Base-by-base conservation (phyloP, 768 basidiomycete species). In the Podaxis sp. region DNA sequence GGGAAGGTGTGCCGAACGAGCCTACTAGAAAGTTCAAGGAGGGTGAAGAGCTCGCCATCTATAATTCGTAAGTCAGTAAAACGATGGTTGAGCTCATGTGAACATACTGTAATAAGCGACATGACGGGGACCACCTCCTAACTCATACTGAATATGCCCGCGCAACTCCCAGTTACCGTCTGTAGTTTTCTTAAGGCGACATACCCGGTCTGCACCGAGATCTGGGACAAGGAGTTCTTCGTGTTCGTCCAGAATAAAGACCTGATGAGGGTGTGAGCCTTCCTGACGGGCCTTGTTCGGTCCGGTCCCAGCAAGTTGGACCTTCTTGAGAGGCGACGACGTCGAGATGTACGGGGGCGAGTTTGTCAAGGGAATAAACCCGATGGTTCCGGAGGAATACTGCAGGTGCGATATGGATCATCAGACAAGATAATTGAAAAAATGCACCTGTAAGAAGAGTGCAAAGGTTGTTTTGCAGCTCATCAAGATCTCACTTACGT, bases 261-360 rank as follows among this genome's bases (percentile, higher is more conserved):
- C 83, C 66, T 93, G 89, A 73, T 94, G 93, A 0, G 90, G 89
- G 68, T 95, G 93, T 3, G 91, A 79, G 4, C 75, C 71, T 58
- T 85, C 82, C 69, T 95, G 93, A 36, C 93, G 81, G 18, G 81
- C 80, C 5, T 69, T 66, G 68, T 90, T 79, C 1, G 90, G 90
- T 0, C 92, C 90, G 0, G 77, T 75, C 1, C 82, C 85, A 13
- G 67, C 69, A 50, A 91, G 78, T 47, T 75, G 69, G 28, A 83
- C 66, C 5, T 69, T 74, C 38, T 70, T 71, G 5, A 77, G 66
- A 9, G 70, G 60, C 3, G 50, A 59, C 11, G 57, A 38, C 5
- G 73, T 59, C 0, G 73, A 69, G 14, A 87, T 68, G 66, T 81
- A 81, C 5, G 85, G 80, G 9, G 78, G 61, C 7, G 72, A 63